Evolutionary conservation across 139 green algal species (phyloP), one percentile per base, ranked within the genome.

Genomic region (Chlorella vulgaris): DNA sequence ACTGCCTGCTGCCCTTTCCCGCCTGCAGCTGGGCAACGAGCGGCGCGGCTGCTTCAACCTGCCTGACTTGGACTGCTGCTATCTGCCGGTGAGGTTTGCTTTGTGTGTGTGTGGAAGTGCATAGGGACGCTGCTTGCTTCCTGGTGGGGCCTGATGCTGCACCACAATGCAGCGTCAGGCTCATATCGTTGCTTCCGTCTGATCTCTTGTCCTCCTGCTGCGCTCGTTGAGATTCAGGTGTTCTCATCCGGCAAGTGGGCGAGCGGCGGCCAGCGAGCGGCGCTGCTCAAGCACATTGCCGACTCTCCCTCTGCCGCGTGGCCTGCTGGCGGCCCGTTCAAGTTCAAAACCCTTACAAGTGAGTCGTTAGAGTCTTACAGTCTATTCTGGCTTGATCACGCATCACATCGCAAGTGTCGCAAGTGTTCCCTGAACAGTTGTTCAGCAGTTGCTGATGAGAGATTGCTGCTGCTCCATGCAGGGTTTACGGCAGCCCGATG

Each of bases 401-500:
- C n/a, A n/a, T n/a, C n/a, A n/a, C n/a, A n/a, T n/a, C n/a, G n/a
- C n/a, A n/a, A n/a, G n/a, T n/a, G n/a, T n/a, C n/a, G n/a, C n/a
- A n/a, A n/a, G n/a, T n/a, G n/a, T n/a, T n/a, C n/a, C n/a, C n/a
- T n/a, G 47, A 58, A 15, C 47, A 58, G 47, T 58, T 58, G 10
- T 58, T 58, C 47, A 58, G 47, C 47, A n/a, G n/a, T n/a, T n/a
- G n/a, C n/a, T n/a, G n/a, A n/a, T n/a, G n/a, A n/a, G n/a, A n/a
- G n/a, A n/a, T n/a, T n/a, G n/a, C n/a, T n/a, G n/a, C n/a, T n/a
- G n/a, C n/a, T n/a, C n/a, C n/a, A 2, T 29, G 6, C 47, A 61
- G 75, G 60, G 61, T 81, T 39, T 73, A 74, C 18, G 75, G 75
- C 75, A 74, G 60, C 75, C 61, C 75, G 1, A 60, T 74, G 75